phyloP scores from a whole-genome alignment of 2,329 filamentous ascomycete species.

The Beauveria brongniartii region DNA sequence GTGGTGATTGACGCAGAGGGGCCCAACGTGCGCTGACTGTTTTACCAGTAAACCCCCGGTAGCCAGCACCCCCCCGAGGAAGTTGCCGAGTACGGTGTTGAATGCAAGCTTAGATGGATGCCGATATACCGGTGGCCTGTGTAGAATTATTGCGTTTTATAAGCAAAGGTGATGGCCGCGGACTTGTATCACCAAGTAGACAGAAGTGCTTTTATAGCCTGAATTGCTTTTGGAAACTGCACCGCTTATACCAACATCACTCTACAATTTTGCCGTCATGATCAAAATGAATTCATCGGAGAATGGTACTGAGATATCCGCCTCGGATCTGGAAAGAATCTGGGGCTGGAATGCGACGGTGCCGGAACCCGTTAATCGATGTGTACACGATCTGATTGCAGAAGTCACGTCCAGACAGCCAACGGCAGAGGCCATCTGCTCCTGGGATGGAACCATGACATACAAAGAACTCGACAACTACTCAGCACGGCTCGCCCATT shows the following conservation, averaged over 20 bases:
- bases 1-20: not conserved
- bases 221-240: not conserved
- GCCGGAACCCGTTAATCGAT: constrained; percentile 15
- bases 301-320: not conserved
- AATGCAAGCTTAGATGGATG: not conserved
- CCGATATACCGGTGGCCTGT: not conserved
- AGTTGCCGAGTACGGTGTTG: not conserved
- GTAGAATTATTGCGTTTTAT: not conserved
- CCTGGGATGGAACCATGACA: constrained; percentile 36
- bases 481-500: constrained; percentile 12
- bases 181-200: not conserved
- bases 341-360: constrained; percentile 12
- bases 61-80: not conserved
- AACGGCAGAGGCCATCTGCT: constrained; percentile 27
- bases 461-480: constrained; percentile 28
- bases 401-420: constrained; percentile 26
- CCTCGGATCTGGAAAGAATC: not conserved
- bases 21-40: not conserved
- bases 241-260: not conserved
- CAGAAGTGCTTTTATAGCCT: not conserved
- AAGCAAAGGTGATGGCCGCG: not conserved
- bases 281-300: not conserved
- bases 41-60: not conserved
- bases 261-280: not conserved
- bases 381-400: constrained; percentile 34